Base-by-base conservation (phyloP, 805 yeast species). In the Wickerhamomyces alni region DNA sequence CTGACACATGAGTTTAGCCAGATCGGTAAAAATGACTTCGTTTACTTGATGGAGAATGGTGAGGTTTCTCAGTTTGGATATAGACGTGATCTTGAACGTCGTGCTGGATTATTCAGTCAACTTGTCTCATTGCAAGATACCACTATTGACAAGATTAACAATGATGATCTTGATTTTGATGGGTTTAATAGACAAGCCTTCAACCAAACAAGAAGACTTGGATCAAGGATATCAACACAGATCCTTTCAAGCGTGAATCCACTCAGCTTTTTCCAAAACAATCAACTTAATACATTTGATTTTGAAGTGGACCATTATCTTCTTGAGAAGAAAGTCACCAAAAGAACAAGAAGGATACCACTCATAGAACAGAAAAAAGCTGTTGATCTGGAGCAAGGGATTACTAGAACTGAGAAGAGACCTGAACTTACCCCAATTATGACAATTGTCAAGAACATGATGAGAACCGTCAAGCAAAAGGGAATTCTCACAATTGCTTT, bases 1-100 rank as follows among this genome's bases (percentile, higher is more conserved):
- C 69, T 91, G 37, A 84, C 96, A 0, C 99, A 93, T 59, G 87
- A 88, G 32, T 59, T 76, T 19, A 55, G 66, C 10, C 78, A 77
- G 26, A 80, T 91, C 15, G 59, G 62, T 0, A 52, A 62, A 2
- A 62, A 67, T n/a, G 95, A 87, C 52, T 58, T 61, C 38, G 76
- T 89, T 1, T 66, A 73, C 32, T 45, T 81, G 4, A 57, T 93
- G 59, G 74, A 77, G 26, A 57, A 72, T 34, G 96, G 96, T 0
- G 15, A 37, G 6, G 66, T 85, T 2, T 55, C 58, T 2, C 78
- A 75, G 46, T 28, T 35, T 8, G 84, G 81, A 0, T 37, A 31
- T 7, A 67, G 69, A 40, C 35, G 41, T 4, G 61, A 63, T 2
- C 44, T 77, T 19, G 42, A 61, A 8, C 24, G 36, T 3, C 24